phyloP scores from a whole-genome alignment of 2,329 filamentous ascomycete genomes.

The Trichoderma hamatum region DNA sequence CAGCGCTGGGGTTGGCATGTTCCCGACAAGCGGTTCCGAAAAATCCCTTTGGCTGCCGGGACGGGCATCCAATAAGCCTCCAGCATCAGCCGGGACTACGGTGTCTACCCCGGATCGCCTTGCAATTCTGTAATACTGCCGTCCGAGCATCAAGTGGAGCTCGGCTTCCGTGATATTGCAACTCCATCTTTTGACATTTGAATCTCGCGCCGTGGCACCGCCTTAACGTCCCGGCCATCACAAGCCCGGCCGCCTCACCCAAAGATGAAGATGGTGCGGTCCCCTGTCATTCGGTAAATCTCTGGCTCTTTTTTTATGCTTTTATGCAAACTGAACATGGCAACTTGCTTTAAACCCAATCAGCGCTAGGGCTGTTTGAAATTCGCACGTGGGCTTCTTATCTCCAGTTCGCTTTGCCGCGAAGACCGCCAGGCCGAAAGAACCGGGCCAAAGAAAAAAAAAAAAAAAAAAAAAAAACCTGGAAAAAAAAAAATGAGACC shows the following conservation, averaged over 20 bases:
- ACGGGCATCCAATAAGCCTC: slow-evolving; percentile 30
- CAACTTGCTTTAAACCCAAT: slow-evolving; percentile 21
- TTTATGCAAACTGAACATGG: slow-evolving; percentile 7
- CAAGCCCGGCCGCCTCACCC: neutral
- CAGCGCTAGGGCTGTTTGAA: slow-evolving; percentile 25
- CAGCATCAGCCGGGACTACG: slow-evolving; percentile 23
- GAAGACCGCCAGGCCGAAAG: slow-evolving; percentile 26
- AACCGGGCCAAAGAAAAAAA: slow-evolving; percentile 11
- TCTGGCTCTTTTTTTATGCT: slow-evolving; percentile 19
- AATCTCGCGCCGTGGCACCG: neutral
- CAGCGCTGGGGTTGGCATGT: slow-evolving; percentile 17
- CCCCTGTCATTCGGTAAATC: slow-evolving; percentile 18
- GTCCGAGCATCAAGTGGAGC: slow-evolving; percentile 35
- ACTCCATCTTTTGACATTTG: slow-evolving; percentile 5
- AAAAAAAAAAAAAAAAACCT: neutral
- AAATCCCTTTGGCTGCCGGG: slow-evolving; percentile 34
- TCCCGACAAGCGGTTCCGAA: slow-evolving; percentile 31
- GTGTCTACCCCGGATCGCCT: slow-evolving; percentile 28
- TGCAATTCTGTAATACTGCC: slow-evolving; percentile 29
- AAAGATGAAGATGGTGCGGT: neutral
- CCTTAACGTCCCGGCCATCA: neutral
- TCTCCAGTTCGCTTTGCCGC: slow-evolving; percentile 21
- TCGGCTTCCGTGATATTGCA: slow-evolving; percentile 24
- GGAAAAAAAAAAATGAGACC: slow-evolving; percentile 2
- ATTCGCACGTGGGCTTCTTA: slow-evolving; percentile 28